These are phyloP conservation scores for Solanum hybrid DNA, from an alignment of 305 asterid genomes.

Conservation along the genomic window DNA sequence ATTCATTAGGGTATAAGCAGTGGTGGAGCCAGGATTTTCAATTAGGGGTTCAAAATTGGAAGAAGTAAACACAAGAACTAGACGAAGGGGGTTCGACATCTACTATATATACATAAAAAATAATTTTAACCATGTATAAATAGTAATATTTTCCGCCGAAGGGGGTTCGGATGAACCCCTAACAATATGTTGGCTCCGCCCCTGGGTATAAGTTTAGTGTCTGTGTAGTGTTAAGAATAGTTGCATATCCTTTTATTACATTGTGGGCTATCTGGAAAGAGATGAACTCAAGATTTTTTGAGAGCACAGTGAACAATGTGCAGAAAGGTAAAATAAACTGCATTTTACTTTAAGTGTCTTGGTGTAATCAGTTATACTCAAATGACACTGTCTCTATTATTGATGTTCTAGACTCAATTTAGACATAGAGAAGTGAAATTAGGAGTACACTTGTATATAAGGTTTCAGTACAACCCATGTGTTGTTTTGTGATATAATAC, in stretches of 20 bases:
- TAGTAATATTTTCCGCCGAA: background rate
- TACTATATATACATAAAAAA: background rate
- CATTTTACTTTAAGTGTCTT: background rate
- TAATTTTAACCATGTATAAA: background rate
- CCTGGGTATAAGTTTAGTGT: background rate
- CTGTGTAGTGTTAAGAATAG: background rate
- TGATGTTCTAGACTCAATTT: background rate
- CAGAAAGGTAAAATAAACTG: background rate
- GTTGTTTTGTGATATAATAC: background rate
- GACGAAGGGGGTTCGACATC: background rate
- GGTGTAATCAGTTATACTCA: background rate
- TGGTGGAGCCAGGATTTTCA: background rate
- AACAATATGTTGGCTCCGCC: background rate
- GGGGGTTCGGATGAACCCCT: background rate
- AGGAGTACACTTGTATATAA: background rate
- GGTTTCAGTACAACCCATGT: background rate
- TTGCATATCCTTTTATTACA: background rate
- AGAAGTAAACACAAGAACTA: background rate
- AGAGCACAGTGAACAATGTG: background rate
- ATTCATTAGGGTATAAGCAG: background rate
- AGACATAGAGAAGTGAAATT: background rate
- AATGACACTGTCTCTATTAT: background rate
- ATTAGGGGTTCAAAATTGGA: background rate
- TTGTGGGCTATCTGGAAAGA: background rate
- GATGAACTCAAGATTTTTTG: background rate